Evolutionary conservation across 2,329 filamentous ascomycete species (phyloP), one percentile per base, ranked within the genome.

Genomic region (Zymoseptoria brevis): DNA sequence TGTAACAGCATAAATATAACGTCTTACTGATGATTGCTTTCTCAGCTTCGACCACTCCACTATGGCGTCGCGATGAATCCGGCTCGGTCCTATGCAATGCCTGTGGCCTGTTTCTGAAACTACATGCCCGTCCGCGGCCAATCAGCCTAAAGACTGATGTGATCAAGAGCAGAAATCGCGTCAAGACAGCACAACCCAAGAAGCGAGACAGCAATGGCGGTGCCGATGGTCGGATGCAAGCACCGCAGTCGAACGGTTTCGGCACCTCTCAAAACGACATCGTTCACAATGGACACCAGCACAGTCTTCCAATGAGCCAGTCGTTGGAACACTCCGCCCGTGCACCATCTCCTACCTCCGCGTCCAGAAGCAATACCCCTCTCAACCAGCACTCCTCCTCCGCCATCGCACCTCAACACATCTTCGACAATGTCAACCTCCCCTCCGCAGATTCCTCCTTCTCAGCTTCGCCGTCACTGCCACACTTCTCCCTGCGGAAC

Each of bases 141-240:
- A 96, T 96, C 74, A 96, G 90, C 68, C 83, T 99, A 69, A 99
- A 99, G 82, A 97, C 94, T 54, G 94, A 99, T 80, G 93, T 97
- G 67, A 99, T 99, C 79, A 99, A 99, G 81, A 96, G 92, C 79
- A 90, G 94, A 71, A 99, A 99, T 77, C 87, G 94, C 65, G 93
- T 97, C 68, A 97, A 97, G 81, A 94, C 91, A 57, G 83, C 92
- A 69, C 83, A 89, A 63, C 85, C 87, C 53, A 96, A 95, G 86
- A 78, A 71, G 76, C 61, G 67, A 50, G 67, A 70, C 72, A 54
- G 58, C 50, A 57, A 61, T 13, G 65, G 67, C 56, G 64, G 63
- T 19, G 58, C 58, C 50, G 55, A 59, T 48, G 60, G 52, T 35
- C 50, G 55, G 22, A 58, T 56, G 19, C 61, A 62, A 29, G 56